Base-by-base conservation (phyloP, 78 protist species). In the Capsaspora owczarzaki region DNA sequence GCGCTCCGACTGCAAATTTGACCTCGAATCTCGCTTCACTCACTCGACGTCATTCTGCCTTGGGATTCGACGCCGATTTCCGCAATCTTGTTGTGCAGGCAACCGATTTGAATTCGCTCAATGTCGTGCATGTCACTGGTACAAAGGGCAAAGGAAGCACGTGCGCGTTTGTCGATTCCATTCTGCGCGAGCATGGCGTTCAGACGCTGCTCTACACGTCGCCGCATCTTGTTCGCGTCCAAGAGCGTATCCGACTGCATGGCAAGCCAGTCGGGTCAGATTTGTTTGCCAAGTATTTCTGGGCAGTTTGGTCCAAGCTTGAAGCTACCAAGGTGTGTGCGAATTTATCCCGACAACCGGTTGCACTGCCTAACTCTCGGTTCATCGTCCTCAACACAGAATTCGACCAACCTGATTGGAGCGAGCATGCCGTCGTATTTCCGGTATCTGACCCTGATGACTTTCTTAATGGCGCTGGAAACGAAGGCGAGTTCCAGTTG, bases 91-190 rank as follows among this genome's bases (percentile, higher is more conserved):
- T n/a, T 10, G 68, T 20, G 68, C 68, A 60, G 38, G 35, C 37
- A 2, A 8, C 40, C 38, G 68, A 60, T 12, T 10, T 60, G 19
- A 20, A 60, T 37, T 10, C 40, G 42, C 1, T 41, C 38, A 41
- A 74, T 5, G 27, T 75, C 33, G 61, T 89, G 29, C 92, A 89
- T 60, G 49, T 89, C 35, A 92, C 92, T 2, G 92, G 92, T 25
- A 89, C 92, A 8, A 89, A 89, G 37, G 92, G 92, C 33, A 89
- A 89, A 23, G 92, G 92, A 19, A 82, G 92, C 14, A 76, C 81
- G 22, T 1, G 63, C 46, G 37, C 84, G 1, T 23, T 83, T 35
- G 6, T 47, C 40, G 89, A 85, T 23, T 0, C 40, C 4, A 0
- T 89, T 0, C 71, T 89, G 31, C 70, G 86, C 46, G 0, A 1